phyloP scores from a whole-genome alignment of 2,329 filamentous ascomycete genomes.

The Diaporthe eres region DNA sequence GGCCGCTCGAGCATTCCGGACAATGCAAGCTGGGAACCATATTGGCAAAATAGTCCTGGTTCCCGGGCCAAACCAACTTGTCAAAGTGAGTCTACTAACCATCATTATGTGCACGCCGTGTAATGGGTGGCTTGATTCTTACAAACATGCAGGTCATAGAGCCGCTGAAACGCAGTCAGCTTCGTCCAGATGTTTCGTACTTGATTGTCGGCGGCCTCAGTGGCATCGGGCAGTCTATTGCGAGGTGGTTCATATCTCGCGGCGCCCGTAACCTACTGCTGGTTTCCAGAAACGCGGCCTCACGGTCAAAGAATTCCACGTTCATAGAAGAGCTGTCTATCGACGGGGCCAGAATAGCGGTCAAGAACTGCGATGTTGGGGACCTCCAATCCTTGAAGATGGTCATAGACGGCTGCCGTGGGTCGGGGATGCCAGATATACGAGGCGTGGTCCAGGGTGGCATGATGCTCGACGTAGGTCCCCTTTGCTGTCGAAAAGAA shows the following conservation, averaged over 20 bases:
- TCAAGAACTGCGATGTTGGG: neutral
- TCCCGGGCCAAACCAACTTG: neutral
- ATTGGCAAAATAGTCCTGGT: neutral
- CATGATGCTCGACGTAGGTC: conserved; percentile 1
- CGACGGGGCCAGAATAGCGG: neutral
- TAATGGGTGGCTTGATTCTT: neutral
- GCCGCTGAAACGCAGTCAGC: neutral
- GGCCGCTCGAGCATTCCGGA: neutral
- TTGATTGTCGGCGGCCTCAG: neutral
- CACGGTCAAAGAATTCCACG: neutral
- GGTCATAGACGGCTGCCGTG: neutral
- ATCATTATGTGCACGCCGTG: neutral
- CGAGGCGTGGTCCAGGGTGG: neutral
- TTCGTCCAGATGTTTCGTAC: neutral
- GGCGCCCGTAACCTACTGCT: neutral
- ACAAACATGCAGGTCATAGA: neutral
- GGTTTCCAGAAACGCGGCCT: neutral
- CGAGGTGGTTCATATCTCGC: neutral
- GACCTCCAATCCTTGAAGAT: neutral
- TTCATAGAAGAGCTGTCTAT: neutral
- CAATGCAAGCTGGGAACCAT: neutral
- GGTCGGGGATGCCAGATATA: neutral
- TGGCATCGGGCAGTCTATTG: neutral
- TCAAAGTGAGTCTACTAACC: neutral
- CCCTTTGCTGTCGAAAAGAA: too few relatives aligned